These are phyloP conservation scores for Psilocybe azurescens DNA, from an alignment of 768 basidiomycete species.

Conservation along the genomic window DNA sequence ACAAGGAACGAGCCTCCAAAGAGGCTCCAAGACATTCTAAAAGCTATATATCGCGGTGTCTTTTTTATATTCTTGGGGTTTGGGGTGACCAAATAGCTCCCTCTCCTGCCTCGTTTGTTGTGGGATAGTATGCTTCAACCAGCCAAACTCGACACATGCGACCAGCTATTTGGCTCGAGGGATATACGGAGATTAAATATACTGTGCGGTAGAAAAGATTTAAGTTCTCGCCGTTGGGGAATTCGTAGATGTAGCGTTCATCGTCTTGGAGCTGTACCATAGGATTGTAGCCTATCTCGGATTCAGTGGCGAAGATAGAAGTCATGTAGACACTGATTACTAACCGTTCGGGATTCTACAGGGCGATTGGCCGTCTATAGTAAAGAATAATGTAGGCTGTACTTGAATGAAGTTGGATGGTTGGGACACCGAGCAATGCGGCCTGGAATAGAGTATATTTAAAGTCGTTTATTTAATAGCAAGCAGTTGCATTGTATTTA, in stretches of 20 bases:
- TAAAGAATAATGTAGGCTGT: no score
- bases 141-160: constrained; percentile 6
- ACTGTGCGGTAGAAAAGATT: constrained; percentile 17
- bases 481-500: no score
- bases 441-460: not conserved
- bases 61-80: no score
- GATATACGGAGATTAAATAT: constrained; percentile 12
- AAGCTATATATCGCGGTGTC: not conserved
- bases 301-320: not conserved
- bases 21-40: not conserved
- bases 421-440: not conserved
- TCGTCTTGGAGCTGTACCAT: constrained; percentile 3
- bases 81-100: no score
- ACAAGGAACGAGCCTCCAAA: not conserved
- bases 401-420: not conserved
- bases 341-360: not conserved
- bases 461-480: no score
- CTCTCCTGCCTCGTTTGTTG: no score
- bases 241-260: constrained; percentile 14
- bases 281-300: constrained; percentile 9
- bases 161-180: constrained; percentile 11
- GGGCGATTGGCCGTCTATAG: no score
- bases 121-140: not conserved
- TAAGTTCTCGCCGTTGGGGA: not conserved
- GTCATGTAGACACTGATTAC: not conserved